These are phyloP conservation scores for Emericellopsis cladophorae DNA, from an alignment of 2,329 filamentous ascomycete genomes.

Conservation along the genomic window DNA sequence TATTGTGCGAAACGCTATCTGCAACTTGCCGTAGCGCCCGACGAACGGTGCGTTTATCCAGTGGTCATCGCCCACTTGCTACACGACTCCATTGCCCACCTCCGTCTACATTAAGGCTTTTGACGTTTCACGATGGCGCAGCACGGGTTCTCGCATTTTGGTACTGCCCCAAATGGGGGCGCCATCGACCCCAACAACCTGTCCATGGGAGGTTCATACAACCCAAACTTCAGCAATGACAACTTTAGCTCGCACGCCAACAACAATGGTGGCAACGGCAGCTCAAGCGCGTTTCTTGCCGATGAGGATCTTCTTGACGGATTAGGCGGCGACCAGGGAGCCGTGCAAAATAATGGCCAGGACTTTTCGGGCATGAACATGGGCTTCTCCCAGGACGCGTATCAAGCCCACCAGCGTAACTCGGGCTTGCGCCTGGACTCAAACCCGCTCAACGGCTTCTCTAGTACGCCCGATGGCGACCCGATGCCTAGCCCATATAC, in stretches of 20 bases:
- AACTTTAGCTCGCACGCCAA: slow-evolving; percentile 35
- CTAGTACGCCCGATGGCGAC: slow-evolving; percentile 81
- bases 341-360: slow-evolving; percentile 38
- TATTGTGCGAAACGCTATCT: too few relatives aligned
- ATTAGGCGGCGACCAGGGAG: slow-evolving; percentile 39
- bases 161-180: slow-evolving; percentile 37
- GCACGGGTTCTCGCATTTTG: slow-evolving; percentile 43
- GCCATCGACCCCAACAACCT: slow-evolving; percentile 80
- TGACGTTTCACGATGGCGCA: slow-evolving; percentile 33
- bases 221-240: slow-evolving; percentile 30
- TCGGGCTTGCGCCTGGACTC: slow-evolving; percentile 49
- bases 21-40: too few relatives aligned
- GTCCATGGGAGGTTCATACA: slow-evolving; percentile 51
- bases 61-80: too few relatives aligned
- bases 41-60: too few relatives aligned
- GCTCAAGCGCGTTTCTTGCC: slow-evolving; percentile 58
- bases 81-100: too few relatives aligned
- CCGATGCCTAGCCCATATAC: slow-evolving; percentile 87
- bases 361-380: slow-evolving; percentile 47
- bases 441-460: slow-evolving; percentile 66
- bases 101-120: too few relatives aligned
- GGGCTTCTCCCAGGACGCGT: slow-evolving; percentile 40
- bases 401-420: slow-evolving; percentile 41
- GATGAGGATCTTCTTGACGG: slow-evolving; percentile 83
- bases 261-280: slow-evolving; percentile 18